Evolutionary conservation across 768 basidiomycete species (phyloP).

Genomic region (Paxillus ammoniavirescens): DNA sequence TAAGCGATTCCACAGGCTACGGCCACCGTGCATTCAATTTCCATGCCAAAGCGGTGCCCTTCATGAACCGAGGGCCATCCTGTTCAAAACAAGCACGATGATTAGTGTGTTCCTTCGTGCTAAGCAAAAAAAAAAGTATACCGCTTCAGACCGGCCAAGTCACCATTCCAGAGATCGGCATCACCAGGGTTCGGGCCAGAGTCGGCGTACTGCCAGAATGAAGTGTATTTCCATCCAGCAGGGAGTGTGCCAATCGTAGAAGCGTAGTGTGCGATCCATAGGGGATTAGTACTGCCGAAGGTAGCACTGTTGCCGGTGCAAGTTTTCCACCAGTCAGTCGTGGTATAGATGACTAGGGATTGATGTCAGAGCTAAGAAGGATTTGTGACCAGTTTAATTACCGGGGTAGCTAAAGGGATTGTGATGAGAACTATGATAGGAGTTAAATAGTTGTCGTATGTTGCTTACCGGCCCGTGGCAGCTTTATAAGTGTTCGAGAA

Average conservation of each 20-base stretch:
- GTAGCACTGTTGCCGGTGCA: slow-evolving; percentile 60
- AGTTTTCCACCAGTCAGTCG: slow-evolving; percentile 64
- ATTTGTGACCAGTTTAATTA: slow-evolving; percentile 14
- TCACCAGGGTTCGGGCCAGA: slow-evolving; percentile 58
- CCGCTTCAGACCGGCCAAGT: slow-evolving; percentile 40
- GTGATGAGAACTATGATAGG: not conserved
- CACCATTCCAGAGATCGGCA: slow-evolving; percentile 56
- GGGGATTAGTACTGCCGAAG: slow-evolving; percentile 51
- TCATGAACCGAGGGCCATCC: slow-evolving; percentile 20
- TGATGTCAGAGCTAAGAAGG: not conserved
- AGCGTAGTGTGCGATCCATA: slow-evolving; percentile 60
- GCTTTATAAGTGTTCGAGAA: slow-evolving; percentile 61
- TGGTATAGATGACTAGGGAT: slow-evolving; percentile 54
- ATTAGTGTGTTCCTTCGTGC: not conserved
- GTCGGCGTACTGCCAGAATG: slow-evolving; percentile 64
- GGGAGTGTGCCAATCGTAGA: slow-evolving; percentile 53
- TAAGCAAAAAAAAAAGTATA: slow-evolving; percentile 13
- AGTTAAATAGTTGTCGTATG: not conserved
- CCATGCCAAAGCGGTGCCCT: not conserved
- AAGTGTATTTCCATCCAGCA: slow-evolving; percentile 53
- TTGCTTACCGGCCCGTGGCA: slow-evolving; percentile 42
- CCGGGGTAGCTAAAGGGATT: slow-evolving; percentile 39
- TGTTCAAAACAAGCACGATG: not conserved
- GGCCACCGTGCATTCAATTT: not conserved
- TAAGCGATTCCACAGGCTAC: too few relatives aligned